Percentiles rank a stretch among this genome's conserved stretches.
Conservation (phyloP, 2,329 filamentous ascomycete species). For the Pseudogymnoascus sp. region DNA sequence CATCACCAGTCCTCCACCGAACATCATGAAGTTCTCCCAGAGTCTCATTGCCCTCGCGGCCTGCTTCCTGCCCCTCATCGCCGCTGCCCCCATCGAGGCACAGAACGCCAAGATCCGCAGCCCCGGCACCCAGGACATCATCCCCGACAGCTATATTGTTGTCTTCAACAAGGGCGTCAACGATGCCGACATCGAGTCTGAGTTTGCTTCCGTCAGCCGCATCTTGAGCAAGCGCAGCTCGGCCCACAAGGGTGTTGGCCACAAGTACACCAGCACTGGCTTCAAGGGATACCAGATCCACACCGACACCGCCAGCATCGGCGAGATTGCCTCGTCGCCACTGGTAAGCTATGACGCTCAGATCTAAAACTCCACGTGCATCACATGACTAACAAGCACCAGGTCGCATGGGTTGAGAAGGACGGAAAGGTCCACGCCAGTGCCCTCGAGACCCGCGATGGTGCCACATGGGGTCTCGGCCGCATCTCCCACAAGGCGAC, state of each 20-base stretch:
- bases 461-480: constrained; percentile 26
- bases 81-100: constrained; percentile 19
- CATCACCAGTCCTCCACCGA: background rate
- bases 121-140: constrained; percentile 37
- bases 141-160: constrained; percentile 54
- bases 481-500: constrained; percentile 25
- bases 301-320: constrained; percentile 21
- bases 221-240: constrained; percentile 49
- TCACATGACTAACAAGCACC: background rate
- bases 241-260: constrained; percentile 23
- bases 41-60: constrained; percentile 20
- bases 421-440: constrained; percentile 26
- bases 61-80: constrained; percentile 19
- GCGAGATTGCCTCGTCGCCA: constrained; percentile 22
- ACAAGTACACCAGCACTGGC: constrained; percentile 19
- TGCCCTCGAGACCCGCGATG: constrained; percentile 20
- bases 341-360: constrained; percentile 16
- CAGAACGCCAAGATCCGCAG: constrained; percentile 34
- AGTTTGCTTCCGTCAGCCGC: constrained; percentile 40
- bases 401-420: constrained; percentile 26
- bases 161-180: constrained; percentile 51
- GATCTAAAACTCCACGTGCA: background rate
- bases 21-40: constrained; percentile 6
- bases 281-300: constrained; percentile 24
- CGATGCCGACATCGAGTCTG: constrained; percentile 39